These are phyloP conservation scores for Carpinus fangiana DNA, from an alignment of 306 rosid species.

Conservation along the genomic window DNA sequence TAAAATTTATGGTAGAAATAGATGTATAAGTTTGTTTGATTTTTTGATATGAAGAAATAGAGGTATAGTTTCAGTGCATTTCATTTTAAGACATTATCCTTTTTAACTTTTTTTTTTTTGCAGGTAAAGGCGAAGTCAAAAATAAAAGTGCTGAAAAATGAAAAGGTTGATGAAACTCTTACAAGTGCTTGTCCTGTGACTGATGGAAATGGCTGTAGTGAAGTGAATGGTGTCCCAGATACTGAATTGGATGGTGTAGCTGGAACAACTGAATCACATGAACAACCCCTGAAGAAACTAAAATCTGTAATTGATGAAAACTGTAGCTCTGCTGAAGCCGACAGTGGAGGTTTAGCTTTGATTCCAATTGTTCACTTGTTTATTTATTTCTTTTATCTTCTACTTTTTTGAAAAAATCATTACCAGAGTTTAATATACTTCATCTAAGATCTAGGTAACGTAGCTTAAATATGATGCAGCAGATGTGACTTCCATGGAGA, in stretches of 20 bases:
- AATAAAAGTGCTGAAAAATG: conserved; percentile 35
- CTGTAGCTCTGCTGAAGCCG: conserved; percentile 27
- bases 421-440: conserved; percentile 9
- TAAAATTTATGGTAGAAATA: not conserved
- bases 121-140: conserved; percentile 49
- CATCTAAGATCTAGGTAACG: conserved; percentile 19
- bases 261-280: conserved; percentile 42
- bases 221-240: conserved; percentile 34
- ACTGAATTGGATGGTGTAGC: conserved; percentile 40
- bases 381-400: not conserved
- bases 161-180: conserved; percentile 33
- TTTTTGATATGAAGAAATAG: too few species aligned
- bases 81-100: not conserved
- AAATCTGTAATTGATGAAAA: conserved; percentile 48
- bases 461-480: conserved; percentile 23
- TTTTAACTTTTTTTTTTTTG: conserved; percentile 9
- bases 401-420: not conserved
- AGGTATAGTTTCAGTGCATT: not conserved
- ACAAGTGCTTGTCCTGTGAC: conserved; percentile 37
- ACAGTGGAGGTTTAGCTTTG: conserved; percentile 54
- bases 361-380: not conserved
- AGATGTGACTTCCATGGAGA: conserved; percentile 43
- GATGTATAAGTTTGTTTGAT: not conserved
- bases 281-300: conserved; percentile 59
- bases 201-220: conserved; percentile 49